These are phyloP conservation scores for Grosmannia serpens DNA, from an alignment of 2,329 filamentous ascomycete genomes.

Conservation along the genomic window DNA sequence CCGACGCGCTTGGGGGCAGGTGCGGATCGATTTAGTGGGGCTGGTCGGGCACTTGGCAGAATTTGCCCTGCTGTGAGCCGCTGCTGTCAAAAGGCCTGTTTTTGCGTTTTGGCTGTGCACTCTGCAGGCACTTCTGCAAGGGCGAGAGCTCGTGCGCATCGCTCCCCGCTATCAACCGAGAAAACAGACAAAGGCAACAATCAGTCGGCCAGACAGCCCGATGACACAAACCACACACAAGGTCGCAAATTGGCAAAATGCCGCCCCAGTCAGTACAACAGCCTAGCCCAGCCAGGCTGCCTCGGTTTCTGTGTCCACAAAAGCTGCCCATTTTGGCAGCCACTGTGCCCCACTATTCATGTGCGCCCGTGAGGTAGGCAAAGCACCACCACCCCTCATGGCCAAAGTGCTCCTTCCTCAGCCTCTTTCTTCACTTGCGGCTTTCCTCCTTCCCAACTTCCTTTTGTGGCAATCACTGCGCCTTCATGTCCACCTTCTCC, in stretches of 20 bases:
- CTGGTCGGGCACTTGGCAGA: background rate
- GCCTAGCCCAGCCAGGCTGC: background rate
- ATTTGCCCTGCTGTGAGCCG: background rate
- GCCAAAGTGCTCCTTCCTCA: background rate
- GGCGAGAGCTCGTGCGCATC: background rate
- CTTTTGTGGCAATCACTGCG: background rate
- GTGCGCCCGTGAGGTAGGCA: background rate
- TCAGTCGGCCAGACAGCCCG: background rate
- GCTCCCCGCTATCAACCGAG: too few species aligned
- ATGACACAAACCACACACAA: too few species aligned
- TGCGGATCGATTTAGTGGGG: background rate
- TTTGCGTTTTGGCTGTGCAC: background rate
- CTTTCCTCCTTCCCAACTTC: background rate
- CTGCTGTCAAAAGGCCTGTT: background rate
- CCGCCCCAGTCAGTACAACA: background rate
- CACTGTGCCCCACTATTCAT: background rate
- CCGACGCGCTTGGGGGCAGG: constrained; percentile 3
- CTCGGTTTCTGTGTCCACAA: background rate
- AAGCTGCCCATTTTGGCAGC: background rate
- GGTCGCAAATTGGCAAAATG: too few species aligned
- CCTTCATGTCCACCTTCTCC: background rate
- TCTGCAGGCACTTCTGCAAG: background rate
- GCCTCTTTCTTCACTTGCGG: background rate
- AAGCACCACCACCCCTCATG: background rate
- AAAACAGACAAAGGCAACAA: background rate